Evolutionary conservation across 352 stramenopile species (phyloP), one percentile per base, ranked within the genome.

Genomic region (Poterioochromonas sp.): DNA sequence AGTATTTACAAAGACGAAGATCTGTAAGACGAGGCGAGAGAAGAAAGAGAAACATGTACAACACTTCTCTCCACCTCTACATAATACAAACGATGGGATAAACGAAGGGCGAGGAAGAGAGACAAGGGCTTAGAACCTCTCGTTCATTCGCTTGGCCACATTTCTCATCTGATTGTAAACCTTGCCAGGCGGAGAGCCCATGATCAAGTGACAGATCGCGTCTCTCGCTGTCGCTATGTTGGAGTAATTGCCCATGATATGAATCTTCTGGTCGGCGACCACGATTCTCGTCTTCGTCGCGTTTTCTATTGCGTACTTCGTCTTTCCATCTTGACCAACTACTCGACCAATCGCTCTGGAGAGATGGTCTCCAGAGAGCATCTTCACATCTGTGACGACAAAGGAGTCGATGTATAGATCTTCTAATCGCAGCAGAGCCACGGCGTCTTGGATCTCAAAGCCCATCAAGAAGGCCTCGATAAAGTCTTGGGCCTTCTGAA

Each of bases 161-260:
- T 95, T 97, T 77, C 95, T 91, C 95, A 99, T 99, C 85, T 98
- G 97, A 86, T 99, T 99, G 88, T 99, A 99, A 77, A 99, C 95
- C 32, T 99, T 99, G 79, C 95, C 96, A 32, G 96, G 96, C 44
- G 95, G 95, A 32, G 96, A 94, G 73, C 96, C 96, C 83, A 99
- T 79, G 83, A 95, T 94, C 44, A 96, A 86, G 83, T 89, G 83
- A 83, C 90, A 95, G 82, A 95, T 91, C 5, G 91, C 90, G 84
- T 95, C 91, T 76, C 91, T 90, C n/a, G 96, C 96, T 39, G 99
- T 86, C 80, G 97, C 94, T 84, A 99, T 98, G 89, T 99, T 99
- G 40, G 91, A 87, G 82, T 97, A 98, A 34, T 89, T 96, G 73
- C 96, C 96, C 32, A 99, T 84, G 82, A 99, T 97, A 87, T 99